Evolutionary conservation across 805 yeast species (phyloP).

Genomic region (Kodamaea lidongshanica): DNA sequence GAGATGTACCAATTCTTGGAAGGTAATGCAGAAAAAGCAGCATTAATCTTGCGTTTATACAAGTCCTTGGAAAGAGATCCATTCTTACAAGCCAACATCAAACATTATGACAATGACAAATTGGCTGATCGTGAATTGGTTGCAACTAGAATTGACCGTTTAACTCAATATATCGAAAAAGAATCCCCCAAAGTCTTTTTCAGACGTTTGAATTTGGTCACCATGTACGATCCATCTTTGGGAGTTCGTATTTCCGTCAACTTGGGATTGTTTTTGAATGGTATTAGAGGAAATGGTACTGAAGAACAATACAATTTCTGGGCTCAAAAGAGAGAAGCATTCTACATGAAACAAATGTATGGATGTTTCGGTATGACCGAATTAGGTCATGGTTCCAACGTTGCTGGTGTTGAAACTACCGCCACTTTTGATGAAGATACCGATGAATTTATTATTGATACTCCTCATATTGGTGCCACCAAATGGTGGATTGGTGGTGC

Average conservation of each 20-base stretch:
- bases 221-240: conserved; percentile 33
- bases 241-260: conserved; percentile 35
- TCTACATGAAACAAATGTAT: conserved; percentile 36
- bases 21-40: conserved; percentile 32
- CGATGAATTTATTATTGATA: conserved; percentile 39
- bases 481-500: conserved; percentile 50
- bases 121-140: conserved; percentile 28
- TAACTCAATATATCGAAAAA: conserved; percentile 31
- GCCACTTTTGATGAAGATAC: conserved; percentile 33
- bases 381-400: conserved; percentile 79
- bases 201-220: conserved; percentile 30
- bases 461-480: conserved; percentile 45
- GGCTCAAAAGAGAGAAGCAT: conserved; percentile 30
- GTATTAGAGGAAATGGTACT: conserved; percentile 39
- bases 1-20: conserved; percentile 38
- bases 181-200: conserved; percentile 27
- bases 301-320: conserved; percentile 33
- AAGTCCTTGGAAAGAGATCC: conserved; percentile 37
- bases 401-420: conserved; percentile 88
- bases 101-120: conserved; percentile 29
- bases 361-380: conserved; percentile 96
- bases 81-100: conserved; percentile 22
- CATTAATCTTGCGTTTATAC: conserved; percentile 22
- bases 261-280: conserved; percentile 34
- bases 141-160: conserved; percentile 28